Percentiles rank a stretch among this genome's conserved stretches.
These are phyloP conservation scores for Elongisporangium anandrum DNA, from an alignment of 352 stramenopile genomes.

Conservation along the genomic window DNA sequence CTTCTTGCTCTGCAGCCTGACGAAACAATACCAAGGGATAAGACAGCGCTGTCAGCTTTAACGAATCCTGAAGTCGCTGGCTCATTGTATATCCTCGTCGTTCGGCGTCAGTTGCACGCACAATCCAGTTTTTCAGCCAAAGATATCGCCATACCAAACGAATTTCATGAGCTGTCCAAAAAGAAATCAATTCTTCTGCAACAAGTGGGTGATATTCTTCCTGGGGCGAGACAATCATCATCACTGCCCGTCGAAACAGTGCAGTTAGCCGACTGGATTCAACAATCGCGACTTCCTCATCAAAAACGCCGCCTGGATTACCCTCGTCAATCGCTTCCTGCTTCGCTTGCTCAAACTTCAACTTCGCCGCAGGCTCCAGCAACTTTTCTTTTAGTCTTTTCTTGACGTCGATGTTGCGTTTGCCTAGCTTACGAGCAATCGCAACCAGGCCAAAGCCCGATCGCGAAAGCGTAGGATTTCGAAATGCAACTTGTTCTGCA, in stretches of 20 bases:
- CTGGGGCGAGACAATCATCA: conserved; percentile 74
- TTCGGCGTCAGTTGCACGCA: conserved; percentile 68
- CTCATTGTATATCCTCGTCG: conserved; percentile 60
- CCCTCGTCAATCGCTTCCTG: conserved; percentile 31
- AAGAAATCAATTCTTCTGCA: conserved; percentile 79
- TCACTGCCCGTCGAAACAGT: conserved; percentile 71
- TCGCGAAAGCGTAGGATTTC: conserved; percentile 52
- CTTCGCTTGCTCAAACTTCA: conserved; percentile 56
- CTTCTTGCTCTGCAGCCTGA: conserved; percentile 70
- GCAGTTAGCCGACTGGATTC: conserved; percentile 53
- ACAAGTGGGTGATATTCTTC: conserved; percentile 76
- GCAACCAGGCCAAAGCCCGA: conserved; percentile 57
- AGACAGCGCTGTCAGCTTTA: conserved; percentile 65
- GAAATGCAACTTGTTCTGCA: conserved; percentile 53
- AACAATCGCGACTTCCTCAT: conserved; percentile 64
- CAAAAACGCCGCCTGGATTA: conserved; percentile 49
- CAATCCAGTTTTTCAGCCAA: conserved; percentile 86
- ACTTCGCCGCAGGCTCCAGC: conserved; percentile 48
- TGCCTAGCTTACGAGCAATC: conserved; percentile 57
- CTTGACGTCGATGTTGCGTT: conserved; percentile 75
- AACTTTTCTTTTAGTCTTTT: conserved; percentile 71
- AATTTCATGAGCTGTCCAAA: conserved; percentile 69
- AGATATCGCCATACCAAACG: conserved; percentile 79
- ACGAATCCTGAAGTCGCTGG: conserved; percentile 55
- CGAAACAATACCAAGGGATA: conserved; percentile 70